Percentiles rank a stretch among this genome's conserved stretches.
Conservation (phyloP, 176 grass and related monocot species). For the Lolium multiflorum region DNA sequence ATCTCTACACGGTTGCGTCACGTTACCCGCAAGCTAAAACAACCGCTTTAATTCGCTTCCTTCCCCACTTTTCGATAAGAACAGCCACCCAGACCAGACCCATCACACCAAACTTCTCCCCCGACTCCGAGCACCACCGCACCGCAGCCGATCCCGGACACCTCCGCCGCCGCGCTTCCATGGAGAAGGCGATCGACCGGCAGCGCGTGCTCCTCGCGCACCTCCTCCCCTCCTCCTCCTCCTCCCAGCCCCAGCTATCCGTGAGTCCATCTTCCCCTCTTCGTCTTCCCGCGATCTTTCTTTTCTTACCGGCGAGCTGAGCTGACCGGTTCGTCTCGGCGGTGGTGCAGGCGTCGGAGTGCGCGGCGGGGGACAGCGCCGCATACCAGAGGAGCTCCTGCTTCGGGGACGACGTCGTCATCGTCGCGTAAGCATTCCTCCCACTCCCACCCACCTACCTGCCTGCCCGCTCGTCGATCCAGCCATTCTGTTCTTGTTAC, state of each 20-base stretch:
- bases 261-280: conserved; percentile 32
- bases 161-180: too few relatives aligned
- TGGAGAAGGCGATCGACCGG: conserved; percentile 94
- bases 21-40: neutral
- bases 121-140: neutral
- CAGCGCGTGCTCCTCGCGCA: conserved; percentile 87
- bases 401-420: conserved; percentile 84
- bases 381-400: conserved; percentile 76
- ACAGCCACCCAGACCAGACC: neutral
- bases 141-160: neutral
- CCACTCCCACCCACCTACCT: neutral
- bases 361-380: conserved; percentile 93
- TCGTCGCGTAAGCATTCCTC: conserved; percentile 75
- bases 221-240: conserved; percentile 55
- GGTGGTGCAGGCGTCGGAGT: conserved; percentile 51
- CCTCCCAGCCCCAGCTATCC: neutral
- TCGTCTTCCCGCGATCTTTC: neutral
- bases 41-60: neutral
- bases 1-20: neutral
- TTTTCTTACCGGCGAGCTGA: neutral
- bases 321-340: too few relatives aligned
- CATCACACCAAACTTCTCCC: neutral
- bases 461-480: neutral
- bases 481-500: neutral
- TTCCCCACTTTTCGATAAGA: neutral